A percentile compares a stretch with the other conserved stretches of the same genome.
These are phyloP conservation scores for Phytopythium boreale DNA, from an alignment of 352 stramenopile genomes.

Conservation along the genomic window DNA sequence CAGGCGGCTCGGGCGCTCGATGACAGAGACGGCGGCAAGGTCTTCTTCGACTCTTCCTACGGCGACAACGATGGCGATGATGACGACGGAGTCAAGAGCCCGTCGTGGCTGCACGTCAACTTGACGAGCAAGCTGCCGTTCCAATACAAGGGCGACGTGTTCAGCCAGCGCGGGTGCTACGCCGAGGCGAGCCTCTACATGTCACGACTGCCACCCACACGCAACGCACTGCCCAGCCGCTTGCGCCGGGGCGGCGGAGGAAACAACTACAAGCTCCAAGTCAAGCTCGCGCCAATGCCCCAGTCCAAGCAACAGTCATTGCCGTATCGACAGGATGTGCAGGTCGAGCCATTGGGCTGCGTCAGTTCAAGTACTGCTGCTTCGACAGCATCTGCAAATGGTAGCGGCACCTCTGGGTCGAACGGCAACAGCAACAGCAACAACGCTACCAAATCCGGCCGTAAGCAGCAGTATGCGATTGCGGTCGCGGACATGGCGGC, in stretches of 20 bases:
- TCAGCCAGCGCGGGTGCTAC: constrained; percentile 72
- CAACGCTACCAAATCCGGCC: constrained; percentile 5
- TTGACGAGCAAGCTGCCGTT: constrained; percentile 49
- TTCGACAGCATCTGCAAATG: neutral
- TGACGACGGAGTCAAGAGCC: constrained; percentile 6
- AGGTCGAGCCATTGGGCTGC: neutral
- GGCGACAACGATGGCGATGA: neutral
- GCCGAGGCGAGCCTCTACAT: constrained; percentile 68
- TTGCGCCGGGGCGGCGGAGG: constrained; percentile 10
- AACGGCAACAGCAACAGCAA: neutral
- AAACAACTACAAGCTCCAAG: constrained; percentile 34
- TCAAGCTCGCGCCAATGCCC: constrained; percentile 50
- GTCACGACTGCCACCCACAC: constrained; percentile 54
- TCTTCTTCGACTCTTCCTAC: neutral
- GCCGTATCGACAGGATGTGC: constrained; percentile 7
- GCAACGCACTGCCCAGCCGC: constrained; percentile 18
- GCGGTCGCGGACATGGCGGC: constrained; percentile 66
- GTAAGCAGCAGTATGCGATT: constrained; percentile 63
- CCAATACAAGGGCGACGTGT: constrained; percentile 69
- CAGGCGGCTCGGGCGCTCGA: neutral
- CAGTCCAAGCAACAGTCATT: constrained; percentile 11
- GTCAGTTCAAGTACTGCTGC: neutral
- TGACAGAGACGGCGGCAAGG: neutral
- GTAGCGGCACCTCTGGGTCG: neutral
- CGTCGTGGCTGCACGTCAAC: constrained; percentile 14